Evolutionary conservation across 2,329 filamentous ascomycete species (phyloP).

Genomic region (Penicillium sp.): DNA sequence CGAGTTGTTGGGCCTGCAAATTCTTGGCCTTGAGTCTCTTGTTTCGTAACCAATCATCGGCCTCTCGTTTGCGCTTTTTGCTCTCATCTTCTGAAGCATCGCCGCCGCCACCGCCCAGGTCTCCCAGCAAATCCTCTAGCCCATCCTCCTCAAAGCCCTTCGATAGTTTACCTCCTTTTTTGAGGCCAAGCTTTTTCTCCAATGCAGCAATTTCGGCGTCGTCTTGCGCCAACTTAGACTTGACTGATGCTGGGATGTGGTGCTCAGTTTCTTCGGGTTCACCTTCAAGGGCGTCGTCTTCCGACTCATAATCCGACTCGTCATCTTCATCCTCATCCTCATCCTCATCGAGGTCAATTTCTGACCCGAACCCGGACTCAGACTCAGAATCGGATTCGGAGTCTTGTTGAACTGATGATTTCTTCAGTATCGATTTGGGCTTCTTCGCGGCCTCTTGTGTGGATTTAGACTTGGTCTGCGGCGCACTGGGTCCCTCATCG

Average conservation of each 20-base stretch:
- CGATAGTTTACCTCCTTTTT: constrained; percentile 69
- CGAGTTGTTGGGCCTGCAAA: constrained; percentile 16
- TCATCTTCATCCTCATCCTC: constrained; percentile 29
- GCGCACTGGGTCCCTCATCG: constrained; percentile 18
- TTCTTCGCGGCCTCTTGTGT: constrained; percentile 22
- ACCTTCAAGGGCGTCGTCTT: constrained; percentile 24
- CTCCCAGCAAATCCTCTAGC: constrained; percentile 72
- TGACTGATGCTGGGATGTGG: constrained; percentile 45
- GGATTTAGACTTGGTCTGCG: constrained; percentile 22
- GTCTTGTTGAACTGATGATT: constrained; percentile 24
- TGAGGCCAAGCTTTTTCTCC: constrained; percentile 84
- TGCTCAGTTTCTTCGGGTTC: constrained; percentile 10
- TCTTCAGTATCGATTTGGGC: constrained; percentile 40
- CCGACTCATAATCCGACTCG: constrained; percentile 26
- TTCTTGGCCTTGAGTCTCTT: constrained; percentile 56
- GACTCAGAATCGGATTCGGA: constrained; percentile 16
- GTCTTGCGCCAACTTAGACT: constrained; percentile 69
- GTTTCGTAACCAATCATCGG: constrained; percentile 57
- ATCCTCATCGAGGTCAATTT: constrained; percentile 6
- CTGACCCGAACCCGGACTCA: not conserved
- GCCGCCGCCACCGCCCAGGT: constrained; percentile 57
- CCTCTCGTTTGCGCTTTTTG: constrained; percentile 61
- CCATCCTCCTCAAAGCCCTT: constrained; percentile 79
- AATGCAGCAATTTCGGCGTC: constrained; percentile 84
- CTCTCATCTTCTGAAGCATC: constrained; percentile 52